Evolutionary conservation across 2,329 filamentous ascomycete genomes (phyloP).

Genomic region (Cryphonectria parasitica): DNA sequence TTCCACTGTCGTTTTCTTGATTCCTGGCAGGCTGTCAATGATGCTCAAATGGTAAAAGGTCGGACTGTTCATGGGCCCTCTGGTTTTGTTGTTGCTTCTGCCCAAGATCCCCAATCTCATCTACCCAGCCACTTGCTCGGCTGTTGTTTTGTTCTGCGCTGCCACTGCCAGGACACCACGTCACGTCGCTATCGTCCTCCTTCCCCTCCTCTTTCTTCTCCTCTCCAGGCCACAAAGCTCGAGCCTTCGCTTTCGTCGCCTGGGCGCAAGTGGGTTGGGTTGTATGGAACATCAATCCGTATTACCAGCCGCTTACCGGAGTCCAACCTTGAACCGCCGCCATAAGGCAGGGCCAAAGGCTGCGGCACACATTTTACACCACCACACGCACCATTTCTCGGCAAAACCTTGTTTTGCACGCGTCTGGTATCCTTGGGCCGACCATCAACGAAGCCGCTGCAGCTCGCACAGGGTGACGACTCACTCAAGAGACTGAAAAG

Average conservation of each 20-base stretch:
- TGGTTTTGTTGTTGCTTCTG: constrained; percentile 41
- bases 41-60: constrained; percentile 55
- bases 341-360: constrained; percentile 63
- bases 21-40: constrained; percentile 41
- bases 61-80: constrained; percentile 45
- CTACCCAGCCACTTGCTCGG: constrained; percentile 30
- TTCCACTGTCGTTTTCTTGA: neutral
- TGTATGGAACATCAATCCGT: constrained; percentile 29
- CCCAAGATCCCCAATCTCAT: constrained; percentile 32
- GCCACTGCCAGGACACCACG: constrained; percentile 13
- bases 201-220: constrained; percentile 19
- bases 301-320: constrained; percentile 53
- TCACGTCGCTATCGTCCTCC: constrained; percentile 18
- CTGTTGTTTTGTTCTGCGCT: constrained; percentile 15
- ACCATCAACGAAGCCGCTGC: constrained; percentile 51
- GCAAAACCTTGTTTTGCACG: constrained; percentile 18
- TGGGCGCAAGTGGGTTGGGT: constrained; percentile 13
- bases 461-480: constrained; percentile 53
- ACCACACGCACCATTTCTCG: neutral
- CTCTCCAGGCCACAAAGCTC: constrained; percentile 29
- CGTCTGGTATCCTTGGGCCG: constrained; percentile 26
- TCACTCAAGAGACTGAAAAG: constrained; percentile 68
- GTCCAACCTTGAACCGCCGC: constrained; percentile 49
- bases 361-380: constrained; percentile 51
- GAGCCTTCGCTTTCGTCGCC: constrained; percentile 29